Evolutionary conservation across 169 alveolate species (phyloP).

Genomic region (Cryptosporidium canis): DNA sequence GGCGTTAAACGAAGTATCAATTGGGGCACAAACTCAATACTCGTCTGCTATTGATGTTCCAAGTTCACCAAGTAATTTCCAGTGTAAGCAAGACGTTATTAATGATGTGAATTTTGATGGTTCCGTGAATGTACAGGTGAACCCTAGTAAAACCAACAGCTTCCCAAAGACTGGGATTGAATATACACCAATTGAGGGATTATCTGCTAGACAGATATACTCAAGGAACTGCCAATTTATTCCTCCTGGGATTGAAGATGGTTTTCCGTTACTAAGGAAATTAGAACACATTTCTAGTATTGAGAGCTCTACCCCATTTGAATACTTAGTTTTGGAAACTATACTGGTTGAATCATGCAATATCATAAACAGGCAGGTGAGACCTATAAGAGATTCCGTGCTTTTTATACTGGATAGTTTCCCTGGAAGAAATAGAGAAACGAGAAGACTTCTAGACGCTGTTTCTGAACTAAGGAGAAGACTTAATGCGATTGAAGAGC

Average conservation of each 20-base stretch:
- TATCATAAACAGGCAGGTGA: conserved; percentile 59
- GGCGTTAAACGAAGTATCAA: neutral
- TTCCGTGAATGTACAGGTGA: neutral
- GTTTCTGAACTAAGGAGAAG: conserved; percentile 71
- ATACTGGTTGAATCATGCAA: conserved; percentile 64
- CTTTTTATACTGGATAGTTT: conserved; percentile 61
- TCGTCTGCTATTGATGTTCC: conserved; percentile 34
- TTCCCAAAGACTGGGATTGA: conserved; percentile 41
- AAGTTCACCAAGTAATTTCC: conserved; percentile 10
- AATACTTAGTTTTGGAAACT: conserved; percentile 63
- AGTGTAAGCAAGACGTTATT: conserved; percentile 3
- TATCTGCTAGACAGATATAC: conserved; percentile 26
- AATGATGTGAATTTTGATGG: conserved; percentile 25
- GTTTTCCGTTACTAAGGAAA: conserved; percentile 57
- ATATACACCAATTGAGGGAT: conserved; percentile 59
- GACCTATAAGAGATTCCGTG: conserved; percentile 67
- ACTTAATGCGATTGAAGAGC: conserved; percentile 65
- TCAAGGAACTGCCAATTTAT: conserved; percentile 9
- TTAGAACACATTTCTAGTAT: conserved; percentile 42
- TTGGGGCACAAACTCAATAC: neutral
- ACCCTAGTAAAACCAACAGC: neutral
- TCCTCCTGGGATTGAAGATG: conserved; percentile 71
- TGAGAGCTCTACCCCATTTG: conserved; percentile 69
- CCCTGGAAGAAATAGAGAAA: conserved; percentile 69
- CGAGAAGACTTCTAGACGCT: conserved; percentile 57